Evolutionary conservation across 768 basidiomycete species (phyloP).

Genomic region (Collybia sp.): DNA sequence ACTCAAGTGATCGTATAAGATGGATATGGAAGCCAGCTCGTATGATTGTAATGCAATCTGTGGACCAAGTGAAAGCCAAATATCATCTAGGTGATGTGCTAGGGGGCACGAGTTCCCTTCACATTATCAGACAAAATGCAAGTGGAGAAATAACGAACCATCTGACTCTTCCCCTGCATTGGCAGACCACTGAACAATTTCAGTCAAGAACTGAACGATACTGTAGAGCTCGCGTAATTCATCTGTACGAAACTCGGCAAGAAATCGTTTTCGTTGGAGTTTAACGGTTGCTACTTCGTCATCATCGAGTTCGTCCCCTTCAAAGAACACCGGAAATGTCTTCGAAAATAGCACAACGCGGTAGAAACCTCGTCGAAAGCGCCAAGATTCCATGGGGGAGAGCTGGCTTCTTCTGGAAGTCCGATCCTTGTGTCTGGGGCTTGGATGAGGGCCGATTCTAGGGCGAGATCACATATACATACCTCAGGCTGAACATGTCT

Average conservation of each 20-base stretch:
- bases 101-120: not conserved
- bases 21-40: not conserved
- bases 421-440: constrained; percentile 30
- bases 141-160: not conserved
- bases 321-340: constrained; percentile 5
- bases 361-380: constrained; percentile 15
- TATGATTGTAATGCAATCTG: constrained; percentile 9
- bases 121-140: not conserved
- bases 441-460: not conserved
- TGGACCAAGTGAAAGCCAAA: constrained; percentile 6
- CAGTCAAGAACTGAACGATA: constrained; percentile 9
- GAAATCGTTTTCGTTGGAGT: constrained; percentile 6
- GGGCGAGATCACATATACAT: constrained; percentile 4
- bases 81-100: not conserved
- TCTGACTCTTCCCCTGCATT: not conserved
- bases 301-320: constrained; percentile 4
- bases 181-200: constrained; percentile 6
- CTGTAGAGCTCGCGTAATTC: constrained; percentile 12
- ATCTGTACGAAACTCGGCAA: constrained; percentile 5
- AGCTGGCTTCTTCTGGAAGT: constrained; percentile 22
- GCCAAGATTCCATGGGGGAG: constrained; percentile 21
- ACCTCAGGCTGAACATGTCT: constrained; percentile 36
- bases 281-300: not conserved
- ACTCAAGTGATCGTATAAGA: not conserved
- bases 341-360: constrained; percentile 11